Percentiles rank a stretch among this genome's conserved stretches.
Evolutionary conservation across 257 asterid species (phyloP).

Genomic region (Jaltomata sinuosa): DNA sequence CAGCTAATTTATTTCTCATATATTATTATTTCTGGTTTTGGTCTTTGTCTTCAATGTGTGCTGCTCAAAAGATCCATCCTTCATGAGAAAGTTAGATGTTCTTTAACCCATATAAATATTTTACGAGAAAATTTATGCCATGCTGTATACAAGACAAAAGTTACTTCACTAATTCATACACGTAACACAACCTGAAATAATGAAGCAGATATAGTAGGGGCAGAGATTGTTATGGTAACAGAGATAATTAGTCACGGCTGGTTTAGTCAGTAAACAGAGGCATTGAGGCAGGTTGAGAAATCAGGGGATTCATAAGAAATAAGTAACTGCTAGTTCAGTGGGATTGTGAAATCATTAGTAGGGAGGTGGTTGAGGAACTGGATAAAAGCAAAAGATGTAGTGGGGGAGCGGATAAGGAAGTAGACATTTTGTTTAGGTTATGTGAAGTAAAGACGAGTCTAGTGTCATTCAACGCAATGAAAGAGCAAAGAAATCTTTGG

Average conservation of each 20-base stretch:
- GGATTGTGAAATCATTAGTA: not conserved
- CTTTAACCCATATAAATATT: too few relatives aligned
- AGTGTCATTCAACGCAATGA: not conserved
- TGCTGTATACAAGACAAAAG: not conserved
- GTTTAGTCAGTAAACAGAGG: not conserved
- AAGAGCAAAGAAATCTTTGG: not conserved
- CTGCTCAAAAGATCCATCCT: too few relatives aligned
- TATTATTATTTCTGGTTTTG: too few relatives aligned
- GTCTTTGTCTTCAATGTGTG: too few relatives aligned
- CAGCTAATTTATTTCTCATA: too few relatives aligned
- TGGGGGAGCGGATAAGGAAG: not conserved
- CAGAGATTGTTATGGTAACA: not conserved
- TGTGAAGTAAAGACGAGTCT: not conserved
- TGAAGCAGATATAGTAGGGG: not conserved
- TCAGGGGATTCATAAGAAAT: not conserved
- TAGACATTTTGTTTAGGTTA: not conserved
- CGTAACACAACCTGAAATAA: not conserved
- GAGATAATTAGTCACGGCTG: not conserved
- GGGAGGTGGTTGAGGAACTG: not conserved
- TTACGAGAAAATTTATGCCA: too few relatives aligned
- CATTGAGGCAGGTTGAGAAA: not conserved
- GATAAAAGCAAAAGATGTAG: not conserved
- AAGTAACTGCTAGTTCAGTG: not conserved
- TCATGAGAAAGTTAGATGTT: too few relatives aligned
- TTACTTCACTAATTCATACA: not conserved